These are phyloP conservation scores for Solanum ossicruentum DNA, from an alignment of 257 asterid species.

Conservation along the genomic window DNA sequence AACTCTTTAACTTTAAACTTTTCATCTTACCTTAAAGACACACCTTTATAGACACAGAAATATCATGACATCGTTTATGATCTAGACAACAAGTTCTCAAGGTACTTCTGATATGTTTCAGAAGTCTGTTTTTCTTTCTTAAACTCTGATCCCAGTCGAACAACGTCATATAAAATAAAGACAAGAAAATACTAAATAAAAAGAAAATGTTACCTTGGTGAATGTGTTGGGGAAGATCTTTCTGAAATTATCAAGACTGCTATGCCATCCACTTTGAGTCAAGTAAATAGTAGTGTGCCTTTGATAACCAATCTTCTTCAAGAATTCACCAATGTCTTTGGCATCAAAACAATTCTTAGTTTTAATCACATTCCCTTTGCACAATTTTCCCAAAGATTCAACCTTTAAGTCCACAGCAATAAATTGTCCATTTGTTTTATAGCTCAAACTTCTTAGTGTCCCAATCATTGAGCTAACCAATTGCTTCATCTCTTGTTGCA, in stretches of 20 bases:
- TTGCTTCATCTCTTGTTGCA: conserved; percentile 21
- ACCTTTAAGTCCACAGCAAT: conserved; percentile 39
- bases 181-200: background rate
- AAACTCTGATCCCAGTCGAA: background rate
- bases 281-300: conserved; percentile 32
- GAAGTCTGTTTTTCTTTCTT: background rate
- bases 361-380: background rate
- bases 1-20: background rate
- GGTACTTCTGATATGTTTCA: background rate
- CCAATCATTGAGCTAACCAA: conserved; percentile 34
- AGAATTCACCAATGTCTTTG: conserved; percentile 24
- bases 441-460: conserved; percentile 33
- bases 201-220: conserved; percentile 30
- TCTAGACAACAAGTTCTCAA: background rate
- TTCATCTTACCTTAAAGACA: background rate
- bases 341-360: conserved; percentile 13
- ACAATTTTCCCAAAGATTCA: conserved; percentile 10
- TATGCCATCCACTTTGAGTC: conserved; percentile 45
- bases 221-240: conserved; percentile 43
- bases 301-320: conserved; percentile 32
- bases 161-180: background rate
- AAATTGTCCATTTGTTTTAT: conserved; percentile 24
- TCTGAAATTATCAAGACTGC: conserved; percentile 30
- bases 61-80: background rate
- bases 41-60: background rate